phyloP scores from a whole-genome alignment of 2,329 filamentous ascomycete species.

The Ophiostoma sp. region DNA sequence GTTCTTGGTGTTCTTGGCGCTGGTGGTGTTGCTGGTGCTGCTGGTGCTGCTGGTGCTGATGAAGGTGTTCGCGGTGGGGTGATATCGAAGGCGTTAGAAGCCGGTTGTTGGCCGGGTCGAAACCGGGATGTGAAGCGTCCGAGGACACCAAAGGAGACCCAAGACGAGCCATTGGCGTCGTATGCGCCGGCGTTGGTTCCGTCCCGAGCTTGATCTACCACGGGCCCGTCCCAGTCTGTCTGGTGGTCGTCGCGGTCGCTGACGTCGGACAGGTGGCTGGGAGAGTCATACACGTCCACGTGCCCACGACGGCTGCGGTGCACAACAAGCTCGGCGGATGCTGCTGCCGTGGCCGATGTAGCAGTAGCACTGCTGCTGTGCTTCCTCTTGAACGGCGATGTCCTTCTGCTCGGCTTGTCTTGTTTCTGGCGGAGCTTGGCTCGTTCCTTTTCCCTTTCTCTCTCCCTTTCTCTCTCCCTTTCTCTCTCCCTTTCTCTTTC shows the following conservation, averaged over 20 bases:
- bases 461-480: conserved; percentile 13
- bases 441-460: not conserved
- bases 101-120: conserved; percentile 43
- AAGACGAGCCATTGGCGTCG: conserved; percentile 23
- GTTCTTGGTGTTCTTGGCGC: conserved; percentile 6
- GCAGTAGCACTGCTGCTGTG: not conserved
- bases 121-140: conserved; percentile 52
- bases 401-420: conserved; percentile 7
- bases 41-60: not conserved
- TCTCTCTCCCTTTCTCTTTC: conserved; percentile 18
- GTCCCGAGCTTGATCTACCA: not conserved
- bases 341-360: not conserved
- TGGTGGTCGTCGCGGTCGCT: conserved; percentile 14
- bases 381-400: conserved; percentile 10
- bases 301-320: conserved; percentile 14
- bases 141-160: conserved; percentile 34
- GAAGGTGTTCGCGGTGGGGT: conserved; percentile 25
- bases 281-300: conserved; percentile 15
- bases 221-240: conserved; percentile 4
- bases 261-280: not conserved
- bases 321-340: conserved; percentile 14
- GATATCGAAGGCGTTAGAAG: conserved; percentile 16
- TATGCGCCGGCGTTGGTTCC: conserved; percentile 24
- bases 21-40: not conserved
- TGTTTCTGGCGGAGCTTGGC: conserved; percentile 1